phyloP scores from a whole-genome alignment of 2,329 filamentous ascomycete species.

The Teratosphaeria pseudoeucalypti region DNA sequence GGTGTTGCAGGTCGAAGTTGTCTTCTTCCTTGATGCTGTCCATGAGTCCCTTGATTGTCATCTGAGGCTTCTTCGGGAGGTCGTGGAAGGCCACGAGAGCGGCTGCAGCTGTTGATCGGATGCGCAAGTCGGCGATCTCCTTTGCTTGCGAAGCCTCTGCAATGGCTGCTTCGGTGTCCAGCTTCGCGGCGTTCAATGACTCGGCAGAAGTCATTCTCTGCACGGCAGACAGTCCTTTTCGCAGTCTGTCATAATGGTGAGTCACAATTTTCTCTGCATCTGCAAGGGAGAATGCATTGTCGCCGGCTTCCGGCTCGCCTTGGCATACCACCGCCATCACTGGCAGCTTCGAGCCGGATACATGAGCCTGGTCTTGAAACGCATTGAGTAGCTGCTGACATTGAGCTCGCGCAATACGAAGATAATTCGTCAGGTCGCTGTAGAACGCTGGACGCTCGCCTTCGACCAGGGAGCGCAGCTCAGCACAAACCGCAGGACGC shows the following conservation, averaged over 20 bases:
- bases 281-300: conserved; percentile 77
- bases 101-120: conserved; percentile 76
- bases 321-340: conserved; percentile 83
- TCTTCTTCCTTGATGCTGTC: conserved; percentile 95
- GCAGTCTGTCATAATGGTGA: conserved; percentile 77
- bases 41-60: conserved; percentile 94
- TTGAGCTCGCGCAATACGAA: conserved; percentile 81
- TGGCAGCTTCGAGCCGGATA: conserved; percentile 64
- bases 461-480: conserved; percentile 68
- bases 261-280: conserved; percentile 81
- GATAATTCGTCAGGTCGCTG: conserved; percentile 77
- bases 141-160: conserved; percentile 71
- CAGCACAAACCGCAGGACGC: conserved; percentile 49
- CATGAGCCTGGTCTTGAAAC: conserved; percentile 83
- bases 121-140: conserved; percentile 70
- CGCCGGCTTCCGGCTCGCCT: conserved; percentile 82
- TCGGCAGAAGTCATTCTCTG: conserved; percentile 76
- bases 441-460: conserved; percentile 72
- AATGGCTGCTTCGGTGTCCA: conserved; percentile 60
- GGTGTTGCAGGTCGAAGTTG: conserved; percentile 74
- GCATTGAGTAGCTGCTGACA: conserved; percentile 83
- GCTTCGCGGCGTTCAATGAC: conserved; percentile 66
- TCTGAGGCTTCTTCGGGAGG: conserved; percentile 85
- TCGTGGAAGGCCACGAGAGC: conserved; percentile 79
- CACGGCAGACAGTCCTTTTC: conserved; percentile 78